These are phyloP conservation scores for Reutealis trisperma DNA, from an alignment of 345 rosid species.

Conservation along the genomic window DNA sequence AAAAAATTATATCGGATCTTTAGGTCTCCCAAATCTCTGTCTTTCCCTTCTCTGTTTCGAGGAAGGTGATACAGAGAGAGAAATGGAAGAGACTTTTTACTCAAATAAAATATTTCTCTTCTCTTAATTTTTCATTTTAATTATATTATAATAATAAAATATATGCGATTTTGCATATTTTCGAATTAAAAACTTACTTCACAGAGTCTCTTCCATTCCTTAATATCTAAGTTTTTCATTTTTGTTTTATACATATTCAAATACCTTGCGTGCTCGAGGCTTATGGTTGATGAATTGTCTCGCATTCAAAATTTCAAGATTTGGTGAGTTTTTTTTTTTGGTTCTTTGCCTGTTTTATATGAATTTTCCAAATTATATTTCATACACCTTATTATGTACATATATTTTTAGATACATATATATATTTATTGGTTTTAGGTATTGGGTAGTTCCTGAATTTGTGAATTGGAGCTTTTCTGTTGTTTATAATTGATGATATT, in stretches of 20 bases:
- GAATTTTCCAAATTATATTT: neutral
- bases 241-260: neutral
- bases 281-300: neutral
- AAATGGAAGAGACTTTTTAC: neutral
- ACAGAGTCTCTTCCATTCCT: neutral
- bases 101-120: neutral
- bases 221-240: neutral
- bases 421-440: neutral
- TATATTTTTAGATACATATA: too few relatives aligned
- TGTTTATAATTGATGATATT: neutral
- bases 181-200: neutral
- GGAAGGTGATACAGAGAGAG: constrained; percentile 14
- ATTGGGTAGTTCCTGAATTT: neutral
- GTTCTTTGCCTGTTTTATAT: neutral
- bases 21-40: neutral
- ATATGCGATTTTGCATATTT: neutral
- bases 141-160: neutral
- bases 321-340: neutral
- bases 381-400: neutral
- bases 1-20: neutral
- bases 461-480: neutral
- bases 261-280: neutral
- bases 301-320: neutral
- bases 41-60: constrained; percentile 11
- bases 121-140: too few relatives aligned